Conservation (phyloP, 2,329 filamentous ascomycete species). For the Botryotinia narcissicola region DNA sequence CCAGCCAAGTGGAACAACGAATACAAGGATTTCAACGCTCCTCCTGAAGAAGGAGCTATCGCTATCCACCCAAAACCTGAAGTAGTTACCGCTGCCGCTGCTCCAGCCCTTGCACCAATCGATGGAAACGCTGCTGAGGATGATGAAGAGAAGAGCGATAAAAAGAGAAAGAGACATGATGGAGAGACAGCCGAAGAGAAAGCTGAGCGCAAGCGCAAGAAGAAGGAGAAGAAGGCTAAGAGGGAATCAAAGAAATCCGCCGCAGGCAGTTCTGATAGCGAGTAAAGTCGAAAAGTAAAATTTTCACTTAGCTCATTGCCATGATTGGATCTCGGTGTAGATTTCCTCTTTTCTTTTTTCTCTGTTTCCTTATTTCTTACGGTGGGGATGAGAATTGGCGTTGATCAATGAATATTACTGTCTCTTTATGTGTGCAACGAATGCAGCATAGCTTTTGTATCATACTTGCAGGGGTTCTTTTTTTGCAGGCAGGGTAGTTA, state of each 20-base stretch:
- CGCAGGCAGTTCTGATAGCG: constrained; percentile 45
- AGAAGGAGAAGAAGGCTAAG: constrained; percentile 53
- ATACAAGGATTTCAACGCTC: constrained; percentile 84
- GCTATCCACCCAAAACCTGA: constrained; percentile 44
- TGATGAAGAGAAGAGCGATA: constrained; percentile 59
- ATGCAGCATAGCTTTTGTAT: constrained; percentile 16
- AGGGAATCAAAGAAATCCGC: constrained; percentile 49
- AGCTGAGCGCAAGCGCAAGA: constrained; percentile 50
- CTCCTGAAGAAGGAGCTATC: constrained; percentile 39
- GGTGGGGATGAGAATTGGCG: constrained; percentile 15
- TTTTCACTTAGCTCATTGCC: background rate
- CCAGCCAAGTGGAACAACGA: constrained; percentile 88
- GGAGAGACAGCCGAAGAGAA: constrained; percentile 70
- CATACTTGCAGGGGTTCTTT: constrained; percentile 15
- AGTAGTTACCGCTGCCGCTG: constrained; percentile 41
- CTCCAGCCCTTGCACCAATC: constrained; percentile 41
- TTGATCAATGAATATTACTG: constrained; percentile 10
- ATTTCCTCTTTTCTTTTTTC: constrained; percentile 5
- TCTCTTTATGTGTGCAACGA: constrained; percentile 13
- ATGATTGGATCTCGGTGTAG: background rate
- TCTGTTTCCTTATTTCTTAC: constrained; percentile 5
- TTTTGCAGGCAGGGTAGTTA: constrained; percentile 14
- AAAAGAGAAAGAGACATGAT: constrained; percentile 79
- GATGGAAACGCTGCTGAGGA: constrained; percentile 47
- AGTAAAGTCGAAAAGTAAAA: constrained; percentile 38